Evolutionary conservation across 139 green algal species (phyloP), one percentile per base, ranked within the genome.

Genomic region (Tetraselmis chui): DNA sequence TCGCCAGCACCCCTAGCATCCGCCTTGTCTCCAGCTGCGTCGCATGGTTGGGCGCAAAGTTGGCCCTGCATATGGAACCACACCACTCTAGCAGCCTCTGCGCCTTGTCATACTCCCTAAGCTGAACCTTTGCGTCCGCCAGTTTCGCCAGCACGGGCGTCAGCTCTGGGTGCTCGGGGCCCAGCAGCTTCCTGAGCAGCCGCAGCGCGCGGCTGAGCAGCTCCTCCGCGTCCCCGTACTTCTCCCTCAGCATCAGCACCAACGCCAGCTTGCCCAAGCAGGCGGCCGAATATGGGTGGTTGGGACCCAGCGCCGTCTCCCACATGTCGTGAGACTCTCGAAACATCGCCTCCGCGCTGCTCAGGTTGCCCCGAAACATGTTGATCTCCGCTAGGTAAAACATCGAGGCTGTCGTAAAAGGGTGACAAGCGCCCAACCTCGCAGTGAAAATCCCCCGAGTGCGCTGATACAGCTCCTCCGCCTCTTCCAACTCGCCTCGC

Each of bases 401-500:
- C 78, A 11, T 0, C 23, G 29, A 29, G 1, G 30, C 76, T 30
- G 22, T 45, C 30, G 30, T 26, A 0, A 27, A 0, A 29, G 0
- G 18, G 59, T 1, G 1, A 18, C 76, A 45, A 25, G 32, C 1
- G 24, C 31, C 22, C 1, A 45, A 1, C 2, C 76, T 59, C 2
- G 76, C 76, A 31, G 2, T 30, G 76, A 1, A 5, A 5, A 31
- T 32, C 29, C 18, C 27, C 11, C 11, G 2, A 29, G 2, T 32
- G 76, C 28, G 5, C 27, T 26, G 2, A 25, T 28, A 59, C 26
- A 0, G 59, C 18, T 2, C 2, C 1, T 58, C 29, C 24, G 28
- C 23, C 82, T 78, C 82, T 83, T 31, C 78, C 58, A 26, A 85
- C 31, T n/a, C n/a, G n/a, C n/a, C n/a, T n/a, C n/a, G n/a, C 1